Base-by-base conservation (phyloP, 2,329 filamentous ascomycete species). In the Diaporthe batatas region DNA sequence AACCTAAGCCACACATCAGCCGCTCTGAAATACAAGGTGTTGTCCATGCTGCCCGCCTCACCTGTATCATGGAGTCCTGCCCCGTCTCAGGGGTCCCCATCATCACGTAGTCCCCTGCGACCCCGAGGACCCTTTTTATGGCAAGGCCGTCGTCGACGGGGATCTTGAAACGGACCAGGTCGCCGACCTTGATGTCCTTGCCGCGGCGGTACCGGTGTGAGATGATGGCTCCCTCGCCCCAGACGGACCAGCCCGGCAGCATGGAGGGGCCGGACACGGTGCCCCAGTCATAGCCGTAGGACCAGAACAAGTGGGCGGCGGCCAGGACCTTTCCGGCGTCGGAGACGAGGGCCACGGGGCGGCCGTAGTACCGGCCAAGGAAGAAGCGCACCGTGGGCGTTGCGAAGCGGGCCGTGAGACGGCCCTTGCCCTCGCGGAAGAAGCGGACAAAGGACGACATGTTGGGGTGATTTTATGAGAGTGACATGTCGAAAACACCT, bases 161-260 rank as follows among this genome's bases (percentile, higher is more conserved):
- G 77, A 95, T 93, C 72, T 90, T 88, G 82, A 93, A 97, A 32
- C 89, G 88, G 64, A 98, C 91, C 14, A 98, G 83, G 82, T 99
- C 96, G 36, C 96, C 96, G n/a, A 98, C 91, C 65, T 83, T 79
- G 18, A 91, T 79, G 77, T 83, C 81, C 44, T 92, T 89, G 5
- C 96, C 96, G 39, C 90, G 86, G 8, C 92, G 89, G 81, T 92
- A 88, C n/a, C 86, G 84, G 76, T 91, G 91, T 73, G 91, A 91
- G 69, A 94, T 89, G 16, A 95, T 81, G 59, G 96, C 86, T 81
- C 86, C 91, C 79, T 96, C 92, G 71, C 91, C 91, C 11, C 86
- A 82, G 1, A 91, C 86, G 32, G 87, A 86, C 74, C 98, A 91
- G 0, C 94, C 98, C 10, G 96, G 96, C 67, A 96, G 88, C 96